Evolutionary conservation across 163 green algal species (phyloP), one percentile per base, ranked within the genome.

Genomic region (Chloromonas sp.): DNA sequence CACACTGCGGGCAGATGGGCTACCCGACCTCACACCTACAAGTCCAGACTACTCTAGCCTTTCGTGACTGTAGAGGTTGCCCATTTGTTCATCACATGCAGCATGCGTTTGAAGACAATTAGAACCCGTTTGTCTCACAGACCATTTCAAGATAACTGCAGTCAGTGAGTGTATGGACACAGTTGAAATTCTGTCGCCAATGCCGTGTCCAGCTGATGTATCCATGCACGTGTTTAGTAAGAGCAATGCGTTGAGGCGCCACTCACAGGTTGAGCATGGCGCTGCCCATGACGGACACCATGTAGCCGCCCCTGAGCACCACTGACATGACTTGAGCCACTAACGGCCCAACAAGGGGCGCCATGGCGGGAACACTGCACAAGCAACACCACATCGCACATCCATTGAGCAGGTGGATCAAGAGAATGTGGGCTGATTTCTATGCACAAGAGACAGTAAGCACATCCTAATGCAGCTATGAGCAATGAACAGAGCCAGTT

Each of bases 191-290:
- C 5, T 11, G 5, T 5, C 66, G 66, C 66, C 66, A 11, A 15
- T 74, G 66, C 66, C 36, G 36, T 36, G 36, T 36, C 36, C 36
- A 36, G 36, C 36, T 36, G 36, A 36, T 36, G 36, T 36, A 36
- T 36, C 36, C 36, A 36, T 36, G 36, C 36, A 36, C 36, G 36
- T 36, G 36, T 36, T 36, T 36, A 36, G 36, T 36, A 36, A 36
- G 36, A 36, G 36, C 36, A 36, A 74, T 74, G 66, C 5, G 66
- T 74, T 74, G 66, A 74, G 66, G 66, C 5, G 5, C 5, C 66
- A 74, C 66, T 74, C 84, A 88, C 85, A 88, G 86, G 70, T 83
- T 84, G 60, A 88, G 85, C 66, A 88, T 78, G 0, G 78, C 78
- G 2, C 59, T 80, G 59, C 82, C 85, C 58, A 84, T 5, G 14